Evolutionary conservation across 2,329 filamentous ascomycete species (phyloP).

Genomic region (Botryotinia calthae): DNA sequence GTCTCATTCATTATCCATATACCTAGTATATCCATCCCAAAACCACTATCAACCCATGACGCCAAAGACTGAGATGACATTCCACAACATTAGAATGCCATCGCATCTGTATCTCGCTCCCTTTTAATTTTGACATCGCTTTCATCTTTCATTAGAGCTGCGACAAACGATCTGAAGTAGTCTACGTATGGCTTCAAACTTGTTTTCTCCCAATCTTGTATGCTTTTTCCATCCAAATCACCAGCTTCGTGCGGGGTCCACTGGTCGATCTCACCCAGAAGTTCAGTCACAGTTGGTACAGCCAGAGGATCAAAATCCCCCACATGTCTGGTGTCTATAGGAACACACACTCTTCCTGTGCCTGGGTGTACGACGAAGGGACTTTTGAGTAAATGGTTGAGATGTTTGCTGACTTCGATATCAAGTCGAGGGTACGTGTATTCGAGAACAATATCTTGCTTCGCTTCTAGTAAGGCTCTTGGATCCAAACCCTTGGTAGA

Average conservation of each 20-base stretch:
- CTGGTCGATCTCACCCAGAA: conserved; percentile 81
- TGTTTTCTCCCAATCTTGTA: conserved; percentile 95
- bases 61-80: not conserved
- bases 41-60: not conserved
- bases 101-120: conserved; percentile 50
- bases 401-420: conserved; percentile 94
- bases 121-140: conserved; percentile 51
- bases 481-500: conserved; percentile 70
- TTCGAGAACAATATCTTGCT: conserved; percentile 93
- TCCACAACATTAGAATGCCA: conserved; percentile 57
- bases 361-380: conserved; percentile 96
- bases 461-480: conserved; percentile 76
- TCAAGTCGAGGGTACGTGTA: conserved; percentile 98
- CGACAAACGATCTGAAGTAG: conserved; percentile 80
- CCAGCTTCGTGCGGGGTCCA: conserved; percentile 58
- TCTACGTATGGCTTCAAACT: conserved; percentile 91
- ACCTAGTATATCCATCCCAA: not conserved
- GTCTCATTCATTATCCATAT: not conserved
- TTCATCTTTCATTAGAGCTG: conserved; percentile 74
- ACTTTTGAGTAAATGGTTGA: conserved; percentile 96
- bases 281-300: conserved; percentile 83
- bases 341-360: conserved; percentile 91
- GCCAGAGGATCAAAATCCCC: conserved; percentile 82
- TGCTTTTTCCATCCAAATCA: conserved; percentile 46
- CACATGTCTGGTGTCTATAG: conserved; percentile 72